A percentile compares a stretch with the other conserved stretches of the same genome.
These are phyloP conservation scores for Jamesozyma spencerorum DNA, from an alignment of 805 yeast species.

Conservation along the genomic window DNA sequence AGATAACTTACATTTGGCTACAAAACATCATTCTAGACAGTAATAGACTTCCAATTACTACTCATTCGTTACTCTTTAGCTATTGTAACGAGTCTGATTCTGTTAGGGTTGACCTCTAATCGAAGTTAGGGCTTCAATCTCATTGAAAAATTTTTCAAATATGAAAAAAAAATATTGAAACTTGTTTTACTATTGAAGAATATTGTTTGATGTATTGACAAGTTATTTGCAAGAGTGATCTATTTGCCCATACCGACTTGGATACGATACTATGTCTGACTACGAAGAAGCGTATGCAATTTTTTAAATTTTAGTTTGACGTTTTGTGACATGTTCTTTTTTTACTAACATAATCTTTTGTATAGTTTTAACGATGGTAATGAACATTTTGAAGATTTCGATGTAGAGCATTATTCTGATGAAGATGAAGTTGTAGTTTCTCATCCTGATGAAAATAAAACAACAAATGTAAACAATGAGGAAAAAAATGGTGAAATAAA, in stretches of 20 bases:
- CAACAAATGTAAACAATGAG: slow-evolving; percentile 28
- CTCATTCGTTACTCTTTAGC: too few species aligned
- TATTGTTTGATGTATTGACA: too few species aligned
- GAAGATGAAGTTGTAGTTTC: slow-evolving; percentile 42
- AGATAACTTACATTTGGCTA: too few species aligned
- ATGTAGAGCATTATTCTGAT: slow-evolving; percentile 76
- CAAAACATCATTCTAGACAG: too few species aligned
- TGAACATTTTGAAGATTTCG: slow-evolving; percentile 71
- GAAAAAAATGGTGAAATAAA: slow-evolving; percentile 32
- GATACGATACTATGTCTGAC: slow-evolving; percentile 37
- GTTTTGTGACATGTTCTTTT: neutral
- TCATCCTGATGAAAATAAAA: slow-evolving; percentile 18
- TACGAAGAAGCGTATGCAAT: slow-evolving; percentile 40
- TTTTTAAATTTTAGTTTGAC: neutral
- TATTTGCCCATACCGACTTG: neutral
- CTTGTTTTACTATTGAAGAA: too few species aligned
- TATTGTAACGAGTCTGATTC: too few species aligned
- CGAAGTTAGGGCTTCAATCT: too few species aligned
- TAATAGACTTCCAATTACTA: too few species aligned
- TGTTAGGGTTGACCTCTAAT: too few species aligned
- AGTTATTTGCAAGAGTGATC: too few species aligned
- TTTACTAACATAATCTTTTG: neutral
- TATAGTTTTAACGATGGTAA: slow-evolving; percentile 55
- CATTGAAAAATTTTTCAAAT: too few species aligned
- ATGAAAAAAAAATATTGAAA: neutral